Percentiles rank a stretch among this genome's conserved stretches.
These are phyloP conservation scores for Metschnikowia lochheadii DNA, from an alignment of 805 yeast genomes.

Conservation along the genomic window DNA sequence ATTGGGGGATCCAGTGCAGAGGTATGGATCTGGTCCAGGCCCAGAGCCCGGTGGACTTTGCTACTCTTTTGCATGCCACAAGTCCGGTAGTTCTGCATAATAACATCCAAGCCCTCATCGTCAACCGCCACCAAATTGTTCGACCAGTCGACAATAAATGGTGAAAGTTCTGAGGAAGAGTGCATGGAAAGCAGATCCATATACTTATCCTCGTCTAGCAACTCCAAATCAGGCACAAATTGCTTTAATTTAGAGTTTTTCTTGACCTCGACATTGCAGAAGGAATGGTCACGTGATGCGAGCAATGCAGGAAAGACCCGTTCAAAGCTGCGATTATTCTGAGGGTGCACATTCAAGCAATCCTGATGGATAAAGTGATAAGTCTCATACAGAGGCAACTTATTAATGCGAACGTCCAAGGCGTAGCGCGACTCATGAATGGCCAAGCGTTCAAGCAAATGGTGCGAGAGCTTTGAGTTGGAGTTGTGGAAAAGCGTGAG, in stretches of 20 bases:
- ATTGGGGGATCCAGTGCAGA: not conserved
- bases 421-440: conserved; percentile 18
- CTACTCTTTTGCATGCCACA: conserved; percentile 19
- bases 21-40: conserved; percentile 8
- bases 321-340: conserved; percentile 18
- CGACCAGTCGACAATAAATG: conserved; percentile 58
- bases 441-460: conserved; percentile 24
- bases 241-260: conserved; percentile 15
- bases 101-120: conserved; percentile 38
- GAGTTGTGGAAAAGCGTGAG: conserved; percentile 32
- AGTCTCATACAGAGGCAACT: conserved; percentile 18
- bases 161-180: conserved; percentile 14
- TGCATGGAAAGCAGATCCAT: conserved; percentile 12
- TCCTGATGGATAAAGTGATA: conserved; percentile 19
- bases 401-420: conserved; percentile 19
- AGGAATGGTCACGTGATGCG: conserved; percentile 15
- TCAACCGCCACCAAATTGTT: conserved; percentile 51
- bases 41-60: conserved; percentile 12
- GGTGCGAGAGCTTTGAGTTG: conserved; percentile 22
- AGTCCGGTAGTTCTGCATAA: conserved; percentile 36
- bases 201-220: conserved; percentile 12
- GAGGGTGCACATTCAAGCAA: conserved; percentile 20
- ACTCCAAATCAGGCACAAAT: conserved; percentile 18
- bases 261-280: conserved; percentile 17
- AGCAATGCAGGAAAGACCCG: conserved; percentile 19